Percentiles rank a stretch among this genome's conserved stretches.
Conservation (phyloP, 352 stramenopile species). For the Hyaloperonospora brassicae region DNA sequence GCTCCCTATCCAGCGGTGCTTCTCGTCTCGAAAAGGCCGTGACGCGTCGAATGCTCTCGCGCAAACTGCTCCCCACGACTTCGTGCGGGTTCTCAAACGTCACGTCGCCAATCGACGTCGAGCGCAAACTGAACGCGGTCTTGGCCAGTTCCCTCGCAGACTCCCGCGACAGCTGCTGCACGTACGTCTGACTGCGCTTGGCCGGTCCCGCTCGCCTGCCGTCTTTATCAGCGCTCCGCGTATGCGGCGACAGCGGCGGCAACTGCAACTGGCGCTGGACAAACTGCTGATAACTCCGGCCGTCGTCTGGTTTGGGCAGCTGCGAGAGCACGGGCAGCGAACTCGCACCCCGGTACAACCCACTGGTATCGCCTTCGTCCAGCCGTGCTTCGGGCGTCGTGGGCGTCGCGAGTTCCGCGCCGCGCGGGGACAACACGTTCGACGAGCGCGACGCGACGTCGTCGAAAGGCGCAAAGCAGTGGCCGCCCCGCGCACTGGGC, state of each 20-base stretch:
- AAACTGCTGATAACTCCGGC: conserved; percentile 52
- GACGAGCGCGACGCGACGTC: conserved; percentile 21
- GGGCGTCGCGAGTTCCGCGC: conserved; percentile 24
- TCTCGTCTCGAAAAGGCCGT: conserved; percentile 76
- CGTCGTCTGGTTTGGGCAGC: conserved; percentile 14
- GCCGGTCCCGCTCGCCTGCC: conserved; percentile 8
- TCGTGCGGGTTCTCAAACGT: conserved; percentile 64
- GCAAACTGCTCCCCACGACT: conserved; percentile 35
- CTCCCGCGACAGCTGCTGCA: conserved; percentile 39
- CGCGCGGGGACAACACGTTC: conserved; percentile 19
- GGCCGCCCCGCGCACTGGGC: conserved; percentile 21
- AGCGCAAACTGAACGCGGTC: conserved; percentile 56
- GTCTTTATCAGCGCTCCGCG: conserved; percentile 22
- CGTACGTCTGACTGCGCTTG: conserved; percentile 29
- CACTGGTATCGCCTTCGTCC: conserved; percentile 6
- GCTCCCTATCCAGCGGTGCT: conserved; percentile 50
- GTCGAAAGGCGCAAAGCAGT: conserved; percentile 19
- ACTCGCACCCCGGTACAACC: conserved; percentile 2
- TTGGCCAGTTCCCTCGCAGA: conserved; percentile 62
- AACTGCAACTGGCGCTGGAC: conserved; percentile 60
- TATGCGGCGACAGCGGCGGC: conserved; percentile 34
- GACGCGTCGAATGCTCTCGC: conserved; percentile 74
- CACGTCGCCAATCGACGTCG: conserved; percentile 65
- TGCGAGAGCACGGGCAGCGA: conserved; percentile 20
- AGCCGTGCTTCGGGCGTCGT: conserved; percentile 21